Percentiles rank a stretch among this genome's conserved stretches.
Conservation (phyloP, 2,329 filamentous ascomycete genomes). For the Fusarium cicatricum region DNA sequence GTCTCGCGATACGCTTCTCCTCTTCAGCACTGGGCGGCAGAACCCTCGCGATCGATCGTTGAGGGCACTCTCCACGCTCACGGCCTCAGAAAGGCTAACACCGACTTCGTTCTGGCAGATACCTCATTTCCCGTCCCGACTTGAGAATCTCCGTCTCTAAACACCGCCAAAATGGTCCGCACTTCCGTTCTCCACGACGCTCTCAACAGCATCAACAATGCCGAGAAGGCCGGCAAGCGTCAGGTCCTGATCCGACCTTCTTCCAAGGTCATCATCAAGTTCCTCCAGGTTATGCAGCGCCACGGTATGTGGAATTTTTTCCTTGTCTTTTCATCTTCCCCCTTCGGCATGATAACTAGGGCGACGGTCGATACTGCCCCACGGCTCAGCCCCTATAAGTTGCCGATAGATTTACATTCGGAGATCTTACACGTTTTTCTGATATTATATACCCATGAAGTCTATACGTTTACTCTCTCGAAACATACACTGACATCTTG, state of each 20-base stretch:
- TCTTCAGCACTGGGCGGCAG: constrained; percentile 73
- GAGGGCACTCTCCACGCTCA: constrained; percentile 77
- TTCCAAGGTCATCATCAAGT: constrained; percentile 99
- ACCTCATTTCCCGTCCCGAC: constrained; percentile 71
- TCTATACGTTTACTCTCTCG: constrained; percentile 92
- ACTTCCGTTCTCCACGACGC: constrained; percentile 99
- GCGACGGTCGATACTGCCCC: constrained; percentile 79
- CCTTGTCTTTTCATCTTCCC: constrained; percentile 7
- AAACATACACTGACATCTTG: constrained; percentile 75
- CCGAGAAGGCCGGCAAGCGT: constrained; percentile 99
- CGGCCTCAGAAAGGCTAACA: constrained; percentile 69
- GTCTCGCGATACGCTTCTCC: constrained; percentile 67
- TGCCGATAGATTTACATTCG: constrained; percentile 90
- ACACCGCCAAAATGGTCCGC: constrained; percentile 93
- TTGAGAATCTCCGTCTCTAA: constrained; percentile 77
- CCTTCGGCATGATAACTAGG: constrained; percentile 99
- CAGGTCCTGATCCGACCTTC: constrained; percentile 97
- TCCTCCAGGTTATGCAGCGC: constrained; percentile 98
- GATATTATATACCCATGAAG: constrained; percentile 71
- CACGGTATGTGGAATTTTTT: constrained; percentile 81
- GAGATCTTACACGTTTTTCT: constrained; percentile 97
- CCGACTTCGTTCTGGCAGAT: constrained; percentile 57
- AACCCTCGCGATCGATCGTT: constrained; percentile 66
- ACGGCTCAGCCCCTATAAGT: constrained; percentile 99
- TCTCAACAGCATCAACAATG: constrained; percentile 99